Evolutionary conservation across 176 grass and related monocot species (phyloP), one percentile per base, ranked within the genome.

Genomic region (Avena sativa): DNA sequence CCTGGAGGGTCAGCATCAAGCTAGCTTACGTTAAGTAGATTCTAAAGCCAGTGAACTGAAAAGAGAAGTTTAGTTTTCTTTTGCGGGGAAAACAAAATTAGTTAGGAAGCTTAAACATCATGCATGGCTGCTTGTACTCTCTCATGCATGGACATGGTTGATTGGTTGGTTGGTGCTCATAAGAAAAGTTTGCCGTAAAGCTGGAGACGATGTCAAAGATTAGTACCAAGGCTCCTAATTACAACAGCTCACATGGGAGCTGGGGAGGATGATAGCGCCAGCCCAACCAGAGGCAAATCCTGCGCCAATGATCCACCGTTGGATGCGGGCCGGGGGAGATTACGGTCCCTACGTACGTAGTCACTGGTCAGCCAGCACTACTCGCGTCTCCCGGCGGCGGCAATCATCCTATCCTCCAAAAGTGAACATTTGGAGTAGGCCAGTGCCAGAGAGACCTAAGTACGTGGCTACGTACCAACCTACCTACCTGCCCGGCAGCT

Each of bases 191-290:
- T 25, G 62, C 32, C 25, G 13, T 36, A 47, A 74, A 85, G 84
- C 61, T 38, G 83, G 78, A 86, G 71, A 65, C 78, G 55, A 30
- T 71, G 40, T 43, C 40, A 43, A 43, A 43, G 72, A 86, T 79
- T 23, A 78, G 9, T 1, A 25, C 51, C 23, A 13, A 51, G 3
- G 51, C 25, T 23, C 60, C 51, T 49, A 60, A 76, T 61, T n/a
- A 72, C 74, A 83, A 79, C 84, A 90, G 65, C 74, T 65, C 89
- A 90, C 89, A 87, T 87, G 89, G 84, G 2, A 72, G 21, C 64
- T 57, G 65, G 52, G 16, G 8, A 26, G 34, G 73, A 38, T 79
- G 85, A 90, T 28, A 74, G 85, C 34, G 84, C 17, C 65, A 87
- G 80, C 84, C 23, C 66, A 90, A 84, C 85, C 80, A 14, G 79